Evolutionary conservation across 768 basidiomycete species (phyloP), one percentile per base, ranked within the genome.

Genomic region (Arthromyces matolae): DNA sequence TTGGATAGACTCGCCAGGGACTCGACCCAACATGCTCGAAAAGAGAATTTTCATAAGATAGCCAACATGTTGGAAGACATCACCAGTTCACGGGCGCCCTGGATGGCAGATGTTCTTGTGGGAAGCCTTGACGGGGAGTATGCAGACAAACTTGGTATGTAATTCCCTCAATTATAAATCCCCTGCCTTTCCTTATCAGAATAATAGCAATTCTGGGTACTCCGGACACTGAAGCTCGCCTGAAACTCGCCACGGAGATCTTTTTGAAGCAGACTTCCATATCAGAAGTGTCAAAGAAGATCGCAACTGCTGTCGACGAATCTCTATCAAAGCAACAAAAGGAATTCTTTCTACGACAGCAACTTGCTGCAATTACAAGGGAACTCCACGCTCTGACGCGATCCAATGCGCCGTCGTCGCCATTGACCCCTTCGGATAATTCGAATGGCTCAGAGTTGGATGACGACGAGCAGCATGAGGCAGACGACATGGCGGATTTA

Each of bases 301-400:
- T 92, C 42, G 82, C 86, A 4, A 77, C 79, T 24, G 83, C 86
- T 18, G 84, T 92, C 9, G 87, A 89, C 53, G 89, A 92, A 61
- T 83, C 82, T 4, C 75, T 91, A n/a, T 87, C 86, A 20, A 89
- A 87, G 47, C 89, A 91, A 57, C 89, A 92, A 66, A 91, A 91
- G 58, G 89, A 90, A 50, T 86, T 84, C 59, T 91, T 89, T 70
- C 75, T 92, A 3, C 81, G 87, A 19, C 89, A 91, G 55, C 89
- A 91, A 56, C 79, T 89, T 12, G 79, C 85, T 2, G 87, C 86
- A 16, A 90, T 89, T 40, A 83, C 88, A 47, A 79, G 85, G 32
- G 83, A 94, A 62, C 74, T 93, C 23, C 75, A 81, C 42, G 70
- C 75, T 31, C 70, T 88, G 1, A 66, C 72, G 69, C 59, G 71